Conservation (phyloP, 192 early-diverging fungal genomes). For the Mortierella hygrophila region DNA sequence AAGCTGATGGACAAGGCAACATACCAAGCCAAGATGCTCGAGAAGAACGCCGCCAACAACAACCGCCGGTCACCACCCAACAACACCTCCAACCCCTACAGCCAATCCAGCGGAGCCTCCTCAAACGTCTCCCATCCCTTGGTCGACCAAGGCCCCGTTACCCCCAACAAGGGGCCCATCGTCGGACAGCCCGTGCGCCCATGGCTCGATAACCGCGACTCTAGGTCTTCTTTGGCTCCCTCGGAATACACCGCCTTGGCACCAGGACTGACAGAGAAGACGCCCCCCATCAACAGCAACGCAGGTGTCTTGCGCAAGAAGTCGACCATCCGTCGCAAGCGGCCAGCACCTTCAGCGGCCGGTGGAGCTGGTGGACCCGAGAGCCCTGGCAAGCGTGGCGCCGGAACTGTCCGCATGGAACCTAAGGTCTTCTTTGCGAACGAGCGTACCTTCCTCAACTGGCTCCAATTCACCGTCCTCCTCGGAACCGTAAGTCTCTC, state of each 20-base stretch:
- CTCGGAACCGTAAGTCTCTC: slow-evolving; percentile 55
- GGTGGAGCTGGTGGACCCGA: neutral
- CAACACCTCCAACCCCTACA: slow-evolving; percentile 29
- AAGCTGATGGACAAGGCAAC: slow-evolving; percentile 55
- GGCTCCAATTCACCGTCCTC: slow-evolving; percentile 82
- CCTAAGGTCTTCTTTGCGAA: slow-evolving; percentile 92
- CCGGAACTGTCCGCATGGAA: slow-evolving; percentile 76
- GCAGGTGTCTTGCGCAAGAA: slow-evolving; percentile 43
- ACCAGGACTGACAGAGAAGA: slow-evolving; percentile 16
- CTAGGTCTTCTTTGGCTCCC: slow-evolving; percentile 17
- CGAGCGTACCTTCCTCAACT: slow-evolving; percentile 87
- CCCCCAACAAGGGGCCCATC: slow-evolving; percentile 10
- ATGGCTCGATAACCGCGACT: slow-evolving; percentile 47
- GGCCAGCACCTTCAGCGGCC: slow-evolving; percentile 43
- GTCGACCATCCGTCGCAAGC: slow-evolving; percentile 44
- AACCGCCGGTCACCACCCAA: slow-evolving; percentile 26
- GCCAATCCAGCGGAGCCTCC: slow-evolving; percentile 17
- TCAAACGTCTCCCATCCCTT: slow-evolving; percentile 38
- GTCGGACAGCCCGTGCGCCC: slow-evolving; percentile 30
- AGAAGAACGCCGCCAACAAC: slow-evolving; percentile 35
- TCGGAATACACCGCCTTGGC: slow-evolving; percentile 30
- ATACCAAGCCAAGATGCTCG: slow-evolving; percentile 46
- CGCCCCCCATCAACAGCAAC: slow-evolving; percentile 15
- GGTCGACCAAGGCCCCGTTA: slow-evolving; percentile 20
- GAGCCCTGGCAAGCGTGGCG: slow-evolving; percentile 51